phyloP scores from a whole-genome alignment of 495 filamentous ascomycete genomes.

The Tuber calosporum region DNA sequence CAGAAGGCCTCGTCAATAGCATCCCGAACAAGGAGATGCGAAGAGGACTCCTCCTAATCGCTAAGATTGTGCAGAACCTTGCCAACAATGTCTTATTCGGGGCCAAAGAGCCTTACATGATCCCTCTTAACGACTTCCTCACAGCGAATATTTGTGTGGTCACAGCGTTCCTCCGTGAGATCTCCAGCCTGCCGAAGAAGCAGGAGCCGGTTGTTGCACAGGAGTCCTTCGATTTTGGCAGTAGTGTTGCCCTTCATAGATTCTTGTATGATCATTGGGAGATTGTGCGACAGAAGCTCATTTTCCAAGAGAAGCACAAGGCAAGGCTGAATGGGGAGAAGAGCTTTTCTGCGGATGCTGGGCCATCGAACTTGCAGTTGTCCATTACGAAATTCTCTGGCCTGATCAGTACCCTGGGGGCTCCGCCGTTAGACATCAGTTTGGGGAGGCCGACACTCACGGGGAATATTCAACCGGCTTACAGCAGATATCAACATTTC shows the following conservation, averaged over 20 bases:
- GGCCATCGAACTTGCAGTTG: constrained; percentile 25
- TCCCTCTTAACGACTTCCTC: constrained; percentile 58
- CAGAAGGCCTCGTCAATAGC: constrained; percentile 53
- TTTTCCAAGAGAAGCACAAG: constrained; percentile 47
- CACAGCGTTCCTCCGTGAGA: constrained; percentile 57
- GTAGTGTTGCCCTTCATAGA: constrained; percentile 57
- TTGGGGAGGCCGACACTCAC: constrained; percentile 57
- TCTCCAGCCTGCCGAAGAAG: constrained; percentile 46
- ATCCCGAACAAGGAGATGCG: constrained; percentile 60
- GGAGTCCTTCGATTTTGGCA: constrained; percentile 61
- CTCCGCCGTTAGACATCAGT: constrained; percentile 57
- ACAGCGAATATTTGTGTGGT: constrained; percentile 58
- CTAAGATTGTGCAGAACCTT: constrained; percentile 61
- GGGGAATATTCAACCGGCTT: constrained; percentile 52
- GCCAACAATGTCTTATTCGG: constrained; percentile 65
- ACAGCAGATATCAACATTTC: constrained; percentile 62
- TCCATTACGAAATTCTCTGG: constrained; percentile 41
- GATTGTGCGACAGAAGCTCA: constrained; percentile 55
- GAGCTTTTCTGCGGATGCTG: constrained; percentile 13
- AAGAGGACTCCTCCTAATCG: constrained; percentile 57
- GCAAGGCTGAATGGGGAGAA: constrained; percentile 32
- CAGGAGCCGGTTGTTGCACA: constrained; percentile 31
- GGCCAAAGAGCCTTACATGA: constrained; percentile 65
- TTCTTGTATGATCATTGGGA: constrained; percentile 66
- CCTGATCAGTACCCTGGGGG: constrained; percentile 56